These are phyloP conservation scores for Talaromyces sp. DNA, from an alignment of 2,329 filamentous ascomycete genomes.

Conservation along the genomic window DNA sequence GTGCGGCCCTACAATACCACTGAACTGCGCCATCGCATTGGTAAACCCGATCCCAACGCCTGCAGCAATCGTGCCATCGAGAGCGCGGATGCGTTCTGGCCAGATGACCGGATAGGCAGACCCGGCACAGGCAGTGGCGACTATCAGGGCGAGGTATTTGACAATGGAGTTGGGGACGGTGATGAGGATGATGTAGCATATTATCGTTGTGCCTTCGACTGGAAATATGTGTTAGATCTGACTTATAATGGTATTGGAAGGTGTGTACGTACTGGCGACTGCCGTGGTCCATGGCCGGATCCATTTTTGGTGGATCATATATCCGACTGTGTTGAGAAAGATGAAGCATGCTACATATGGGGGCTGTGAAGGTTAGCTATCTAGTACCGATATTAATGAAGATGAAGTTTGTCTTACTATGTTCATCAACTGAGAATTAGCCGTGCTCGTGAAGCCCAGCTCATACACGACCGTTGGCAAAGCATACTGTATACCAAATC, in stretches of 20 bases:
- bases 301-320: conserved; percentile 30
- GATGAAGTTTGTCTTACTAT: conserved; percentile 20
- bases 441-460: conserved; percentile 38
- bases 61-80: conserved; percentile 36
- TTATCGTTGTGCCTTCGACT: conserved; percentile 32
- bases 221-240: conserved; percentile 11
- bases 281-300: conserved; percentile 36
- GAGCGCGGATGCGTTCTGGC: conserved; percentile 39
- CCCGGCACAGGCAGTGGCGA: conserved; percentile 32
- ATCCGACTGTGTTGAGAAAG: conserved; percentile 32
- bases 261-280: conserved; percentile 28
- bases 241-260: not conserved
- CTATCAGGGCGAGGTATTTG: conserved; percentile 33
- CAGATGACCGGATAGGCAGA: conserved; percentile 42
- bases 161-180: conserved; percentile 29
- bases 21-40: conserved; percentile 41
- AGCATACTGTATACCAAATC: conserved; percentile 37
- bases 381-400: not conserved
- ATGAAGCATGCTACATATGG: conserved; percentile 35
- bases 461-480: conserved; percentile 42
- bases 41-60: conserved; percentile 40
- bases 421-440: conserved; percentile 41
- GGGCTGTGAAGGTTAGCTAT: conserved; percentile 21
- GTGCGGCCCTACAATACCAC: conserved; percentile 38
- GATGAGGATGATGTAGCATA: conserved; percentile 38